Percentiles rank a stretch among this genome's conserved stretches.
Evolutionary conservation across 2,329 filamentous ascomycete genomes (phyloP).

Genomic region (Aspergillus hortae): DNA sequence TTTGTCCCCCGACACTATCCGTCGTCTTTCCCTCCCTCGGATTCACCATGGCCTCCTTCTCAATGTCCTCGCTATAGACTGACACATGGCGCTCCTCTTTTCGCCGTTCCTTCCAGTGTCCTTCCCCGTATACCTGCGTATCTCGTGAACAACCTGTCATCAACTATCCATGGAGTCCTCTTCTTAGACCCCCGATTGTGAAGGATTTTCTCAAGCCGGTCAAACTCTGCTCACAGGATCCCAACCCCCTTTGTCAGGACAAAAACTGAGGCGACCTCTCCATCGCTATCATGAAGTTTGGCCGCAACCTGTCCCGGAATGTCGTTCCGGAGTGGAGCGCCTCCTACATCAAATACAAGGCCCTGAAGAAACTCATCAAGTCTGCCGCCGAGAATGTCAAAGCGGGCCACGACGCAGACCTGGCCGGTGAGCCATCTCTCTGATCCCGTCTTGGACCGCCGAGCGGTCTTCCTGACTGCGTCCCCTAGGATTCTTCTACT

Average conservation of each 20-base stretch:
- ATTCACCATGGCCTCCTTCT: background rate
- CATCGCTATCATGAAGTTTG: constrained; percentile 46
- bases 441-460: constrained; percentile 5
- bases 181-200: background rate
- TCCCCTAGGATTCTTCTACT: constrained; percentile 85
- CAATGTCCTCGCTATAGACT: constrained; percentile 9
- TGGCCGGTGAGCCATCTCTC: constrained; percentile 69
- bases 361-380: constrained; percentile 91
- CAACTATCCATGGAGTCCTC: background rate
- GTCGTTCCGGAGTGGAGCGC: constrained; percentile 51
- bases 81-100: constrained; percentile 18
- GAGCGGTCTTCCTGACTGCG: constrained; percentile 19
- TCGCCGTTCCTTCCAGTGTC: constrained; percentile 9
- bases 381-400: constrained; percentile 63
- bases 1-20: background rate
- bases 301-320: constrained; percentile 47
- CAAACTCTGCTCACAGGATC: background rate
- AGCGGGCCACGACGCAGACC: constrained; percentile 72
- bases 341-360: constrained; percentile 51
- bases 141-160: constrained; percentile 2
- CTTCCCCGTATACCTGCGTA: constrained; percentile 6
- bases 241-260: background rate
- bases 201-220: background rate
- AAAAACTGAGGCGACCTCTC: background rate
- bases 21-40: background rate